Percentiles rank a stretch among this genome's conserved stretches.
Conservation (phyloP, 345 rosid genomes). For the Dovyalis caffra region DNA sequence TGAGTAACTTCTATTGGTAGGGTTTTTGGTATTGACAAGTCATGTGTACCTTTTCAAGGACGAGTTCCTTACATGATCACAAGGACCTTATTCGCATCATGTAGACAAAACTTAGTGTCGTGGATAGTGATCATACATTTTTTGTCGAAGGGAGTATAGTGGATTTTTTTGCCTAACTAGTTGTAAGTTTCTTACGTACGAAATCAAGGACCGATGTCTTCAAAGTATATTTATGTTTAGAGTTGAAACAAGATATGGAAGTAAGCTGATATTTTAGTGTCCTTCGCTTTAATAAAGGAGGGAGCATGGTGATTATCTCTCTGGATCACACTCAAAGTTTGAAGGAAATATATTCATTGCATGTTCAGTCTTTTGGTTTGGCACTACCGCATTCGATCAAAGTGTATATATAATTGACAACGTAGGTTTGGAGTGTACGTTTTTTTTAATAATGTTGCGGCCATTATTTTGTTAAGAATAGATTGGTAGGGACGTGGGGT, state of each 20-base stretch:
- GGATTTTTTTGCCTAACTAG: not conserved
- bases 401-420: not conserved
- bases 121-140: too few relatives aligned
- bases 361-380: not conserved
- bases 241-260: not conserved
- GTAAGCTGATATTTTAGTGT: not conserved
- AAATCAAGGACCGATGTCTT: not conserved
- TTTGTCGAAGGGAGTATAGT: not conserved
- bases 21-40: not conserved
- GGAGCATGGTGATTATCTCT: not conserved
- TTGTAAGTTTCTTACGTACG: not conserved
- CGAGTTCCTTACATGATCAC: not conserved
- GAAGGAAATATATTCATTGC: not conserved
- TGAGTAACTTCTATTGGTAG: not conserved
- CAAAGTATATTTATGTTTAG: not conserved
- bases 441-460: not conserved
- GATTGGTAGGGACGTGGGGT: constrained; percentile 18
- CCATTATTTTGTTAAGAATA: not conserved
- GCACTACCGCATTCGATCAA: not conserved
- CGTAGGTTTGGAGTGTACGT: not conserved
- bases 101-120: not conserved
- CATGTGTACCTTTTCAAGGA: not conserved
- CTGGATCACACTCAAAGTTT: not conserved
- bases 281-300: not conserved
- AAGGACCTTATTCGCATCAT: not conserved